Conservation (phyloP, 495 filamentous ascomycete species). For the Melanomma pulvis-pyrius region DNA sequence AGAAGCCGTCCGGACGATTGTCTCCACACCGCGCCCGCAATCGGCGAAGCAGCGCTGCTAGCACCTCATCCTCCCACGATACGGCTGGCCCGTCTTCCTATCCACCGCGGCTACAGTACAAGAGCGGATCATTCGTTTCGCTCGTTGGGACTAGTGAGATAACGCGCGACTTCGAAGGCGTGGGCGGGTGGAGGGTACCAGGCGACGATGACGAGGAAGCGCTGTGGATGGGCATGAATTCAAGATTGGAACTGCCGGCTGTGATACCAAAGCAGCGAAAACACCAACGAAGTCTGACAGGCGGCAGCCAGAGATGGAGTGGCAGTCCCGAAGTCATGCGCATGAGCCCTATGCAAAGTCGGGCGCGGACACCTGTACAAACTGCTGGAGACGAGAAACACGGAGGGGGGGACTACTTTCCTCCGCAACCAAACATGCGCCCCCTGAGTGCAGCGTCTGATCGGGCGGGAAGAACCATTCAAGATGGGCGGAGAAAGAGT, state of each 20-base stretch:
- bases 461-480: conserved; percentile 4
- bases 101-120: conserved; percentile 20
- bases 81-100: not conserved
- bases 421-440: conserved; percentile 13
- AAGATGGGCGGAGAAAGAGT: conserved; percentile 29
- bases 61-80: conserved; percentile 32
- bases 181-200: conserved; percentile 73
- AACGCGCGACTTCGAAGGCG: conserved; percentile 79
- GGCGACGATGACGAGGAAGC: conserved; percentile 61
- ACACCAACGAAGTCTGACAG: conserved; percentile 36
- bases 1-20: conserved; percentile 25
- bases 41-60: conserved; percentile 30
- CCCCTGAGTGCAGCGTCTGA: conserved; percentile 26
- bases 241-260: conserved; percentile 67
- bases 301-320: conserved; percentile 33
- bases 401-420: conserved; percentile 27
- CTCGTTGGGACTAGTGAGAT: conserved; percentile 42
- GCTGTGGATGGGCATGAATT: conserved; percentile 75
- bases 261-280: conserved; percentile 17
- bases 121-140: conserved; percentile 38
- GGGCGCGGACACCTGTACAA: conserved; percentile 36
- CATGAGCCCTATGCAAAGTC: conserved; percentile 40
- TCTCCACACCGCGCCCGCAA: conserved; percentile 22
- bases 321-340: conserved; percentile 36
- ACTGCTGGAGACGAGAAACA: not conserved